Base-by-base conservation (phyloP, 495 filamentous ascomycete genomes). In the Platismatia glauca region DNA sequence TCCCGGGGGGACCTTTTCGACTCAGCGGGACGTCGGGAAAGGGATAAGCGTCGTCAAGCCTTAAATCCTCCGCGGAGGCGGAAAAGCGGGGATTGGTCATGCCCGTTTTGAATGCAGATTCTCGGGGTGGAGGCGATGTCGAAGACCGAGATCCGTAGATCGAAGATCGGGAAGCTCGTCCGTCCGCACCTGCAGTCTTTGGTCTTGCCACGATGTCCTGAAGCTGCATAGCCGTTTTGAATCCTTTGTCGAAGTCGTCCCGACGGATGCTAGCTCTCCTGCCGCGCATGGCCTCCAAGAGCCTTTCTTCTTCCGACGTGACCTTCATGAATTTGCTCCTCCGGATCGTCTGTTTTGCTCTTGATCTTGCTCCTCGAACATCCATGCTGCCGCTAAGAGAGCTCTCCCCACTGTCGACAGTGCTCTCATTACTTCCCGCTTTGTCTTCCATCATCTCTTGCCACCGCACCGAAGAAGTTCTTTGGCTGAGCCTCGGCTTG, bases 221-320 rank as follows among this genome's bases (percentile, higher is more conserved):
- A 16, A 66, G 43, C 38, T 60, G 58, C 53, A 67, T 57, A 27
- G 65, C 58, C n/a, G 46, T 61, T 39, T 69, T 70, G 57, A 68
- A 68, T 4, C 68, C 62, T 24, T 69, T 58, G 66, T 89, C 84
- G 63, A 89, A 85, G 57, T 86, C 81, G 60, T 86, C 84, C 60
- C 89, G 84, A 0, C 85, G 84, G 79, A 95, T 88, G 35, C 83
- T 83, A 39, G 89, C 88, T 50, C 89, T 80, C 69, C 91, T 91
- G 67, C 83, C 74, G 39, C 91, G 81, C 81, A 96, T 85, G 18
- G 89, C 88, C 66, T 89, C 88, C 11, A 96, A 76, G 8, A 96
- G 76, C 70, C 88, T 83, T 69, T 91, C 87, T 71, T 96, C 91
- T 72, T 95, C 89, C 58, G 84, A 80, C 0, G 90, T 95, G 56